Conservation (phyloP, 495 filamentous ascomycete genomes). For the Lindgomyces ingoldianus region DNA sequence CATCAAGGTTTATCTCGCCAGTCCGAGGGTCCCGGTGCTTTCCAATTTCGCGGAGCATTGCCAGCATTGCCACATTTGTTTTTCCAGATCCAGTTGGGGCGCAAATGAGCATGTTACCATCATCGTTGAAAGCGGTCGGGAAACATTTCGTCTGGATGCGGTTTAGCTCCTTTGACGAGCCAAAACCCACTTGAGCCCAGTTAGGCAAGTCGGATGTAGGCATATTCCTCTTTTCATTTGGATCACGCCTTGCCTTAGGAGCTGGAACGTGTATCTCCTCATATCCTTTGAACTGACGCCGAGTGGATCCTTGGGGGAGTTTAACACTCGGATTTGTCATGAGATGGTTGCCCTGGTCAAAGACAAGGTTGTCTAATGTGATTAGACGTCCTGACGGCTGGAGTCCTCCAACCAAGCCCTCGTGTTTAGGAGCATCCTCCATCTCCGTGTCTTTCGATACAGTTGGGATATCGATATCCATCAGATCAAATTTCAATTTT, state of each 20-base stretch:
- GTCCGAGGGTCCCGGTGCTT: constrained; percentile 85
- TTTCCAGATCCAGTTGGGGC: constrained; percentile 97
- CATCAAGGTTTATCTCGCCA: constrained; percentile 88
- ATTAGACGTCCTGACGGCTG: constrained; percentile 77
- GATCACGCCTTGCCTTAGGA: constrained; percentile 78
- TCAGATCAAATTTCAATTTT: constrained; percentile 79
- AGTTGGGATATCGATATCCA: constrained; percentile 85
- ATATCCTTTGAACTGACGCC: constrained; percentile 94
- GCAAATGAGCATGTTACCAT: constrained; percentile 97
- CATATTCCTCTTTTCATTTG: constrained; percentile 73
- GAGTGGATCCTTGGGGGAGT: constrained; percentile 92
- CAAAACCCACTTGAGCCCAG: constrained; percentile 87
- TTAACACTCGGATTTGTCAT: constrained; percentile 97
- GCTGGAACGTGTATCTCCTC: constrained; percentile 96
- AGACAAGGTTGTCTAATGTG: constrained; percentile 93
- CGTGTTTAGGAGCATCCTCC: constrained; percentile 58
- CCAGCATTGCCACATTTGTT: constrained; percentile 98
- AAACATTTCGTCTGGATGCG: constrained; percentile 93
- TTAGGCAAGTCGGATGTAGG: constrained; percentile 85
- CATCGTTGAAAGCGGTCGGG: constrained; percentile 86
- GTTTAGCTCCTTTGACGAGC: constrained; percentile 78
- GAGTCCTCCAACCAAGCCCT: constrained; percentile 76
- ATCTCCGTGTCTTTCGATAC: constrained; percentile 52
- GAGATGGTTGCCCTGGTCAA: constrained; percentile 96
- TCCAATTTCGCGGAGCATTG: constrained; percentile 93